Conservation (phyloP, 441 rosid species). For the Mallotus japonicus region DNA sequence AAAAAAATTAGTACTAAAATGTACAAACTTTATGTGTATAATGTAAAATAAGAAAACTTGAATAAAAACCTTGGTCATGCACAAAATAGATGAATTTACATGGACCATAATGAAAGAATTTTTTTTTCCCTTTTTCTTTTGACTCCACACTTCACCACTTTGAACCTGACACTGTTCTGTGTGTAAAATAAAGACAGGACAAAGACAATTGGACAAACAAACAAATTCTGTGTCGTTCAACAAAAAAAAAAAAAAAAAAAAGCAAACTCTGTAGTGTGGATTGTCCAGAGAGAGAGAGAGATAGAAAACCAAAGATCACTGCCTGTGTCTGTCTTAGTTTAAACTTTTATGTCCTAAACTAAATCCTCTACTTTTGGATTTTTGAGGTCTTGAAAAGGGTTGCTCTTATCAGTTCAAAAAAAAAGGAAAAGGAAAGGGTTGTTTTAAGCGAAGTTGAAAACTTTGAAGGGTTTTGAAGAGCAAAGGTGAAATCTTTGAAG, state of each 20-base stretch:
- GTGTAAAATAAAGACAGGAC: slow-evolving; percentile 7
- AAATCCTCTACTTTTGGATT: slow-evolving; percentile 4
- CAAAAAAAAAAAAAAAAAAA: no score
- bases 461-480: slow-evolving; percentile 16
- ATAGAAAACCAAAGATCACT: background rate
- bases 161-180: slow-evolving; percentile 1
- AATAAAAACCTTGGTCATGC: no score
- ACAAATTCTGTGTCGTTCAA: slow-evolving; percentile 7
- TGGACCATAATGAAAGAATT: background rate
- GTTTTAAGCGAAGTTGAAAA: background rate
- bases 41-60: no score
- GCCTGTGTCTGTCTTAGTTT: background rate
- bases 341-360: background rate
- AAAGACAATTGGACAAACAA: slow-evolving; percentile 17
- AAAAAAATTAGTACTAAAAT: no score
- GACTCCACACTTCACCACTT: slow-evolving; percentile 9
- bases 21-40: no score
- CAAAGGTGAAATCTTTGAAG: background rate
- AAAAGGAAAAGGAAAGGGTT: no score
- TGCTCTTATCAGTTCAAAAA: no score
- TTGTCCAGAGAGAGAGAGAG: background rate
- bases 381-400: background rate
- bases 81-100: background rate
- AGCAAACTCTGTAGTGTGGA: background rate
- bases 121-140: background rate